Evolutionary conservation across 176 grass and related monocot species (phyloP), one percentile per base, ranked within the genome.

Genomic region (Oryza coarctata): DNA sequence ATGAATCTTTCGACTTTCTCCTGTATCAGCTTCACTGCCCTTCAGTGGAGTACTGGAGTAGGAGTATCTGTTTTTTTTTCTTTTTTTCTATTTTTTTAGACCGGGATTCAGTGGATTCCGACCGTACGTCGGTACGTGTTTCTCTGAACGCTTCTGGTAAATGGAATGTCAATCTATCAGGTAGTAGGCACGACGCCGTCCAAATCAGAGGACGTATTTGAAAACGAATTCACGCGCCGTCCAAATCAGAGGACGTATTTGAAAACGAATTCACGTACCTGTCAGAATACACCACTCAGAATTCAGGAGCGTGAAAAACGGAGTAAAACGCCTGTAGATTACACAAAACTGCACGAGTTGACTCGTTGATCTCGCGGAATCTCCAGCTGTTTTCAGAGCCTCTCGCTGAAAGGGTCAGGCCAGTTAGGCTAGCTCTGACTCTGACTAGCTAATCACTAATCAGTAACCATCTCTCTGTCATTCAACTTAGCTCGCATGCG

Each of bases 381-480:
- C 65, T 72, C 55, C 73, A 3, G 57, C 18, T 55, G 33, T 65
- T 32, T 83, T 1, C 7, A 70, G 7, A 45, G 3, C 12, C 25
- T 71, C 18, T 77, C 18, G 4, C 27, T 77, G 71, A 85, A 75
- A 23, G 3, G 36, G 49, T 75, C 82, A 43, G 34, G 45, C 32
- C 9, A 18, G 77, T 57, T 65, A 55, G 77, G 77, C 52, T 11
- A 30, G 50, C 70, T 74, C 38, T 39, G 38, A 39, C 61, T 74
- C 44, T 47, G 62, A 62, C 17, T 13, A 17, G 3, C 9, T 11
- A 39, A 39, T 39, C 38, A 39, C 38, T 15, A 34, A 34, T 14
- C 28, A 39, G 9, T 15, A 34, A 34, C 9, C 28, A 0, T 17
- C 17, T 17, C 1, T 40, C 58, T 1, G 14, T 5, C 61, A 66